A percentile compares a stretch with the other conserved stretches of the same genome.
Evolutionary conservation across 1,284 basidiomycete genomes (phyloP).

Genomic region (Gomphus bonarii): DNA sequence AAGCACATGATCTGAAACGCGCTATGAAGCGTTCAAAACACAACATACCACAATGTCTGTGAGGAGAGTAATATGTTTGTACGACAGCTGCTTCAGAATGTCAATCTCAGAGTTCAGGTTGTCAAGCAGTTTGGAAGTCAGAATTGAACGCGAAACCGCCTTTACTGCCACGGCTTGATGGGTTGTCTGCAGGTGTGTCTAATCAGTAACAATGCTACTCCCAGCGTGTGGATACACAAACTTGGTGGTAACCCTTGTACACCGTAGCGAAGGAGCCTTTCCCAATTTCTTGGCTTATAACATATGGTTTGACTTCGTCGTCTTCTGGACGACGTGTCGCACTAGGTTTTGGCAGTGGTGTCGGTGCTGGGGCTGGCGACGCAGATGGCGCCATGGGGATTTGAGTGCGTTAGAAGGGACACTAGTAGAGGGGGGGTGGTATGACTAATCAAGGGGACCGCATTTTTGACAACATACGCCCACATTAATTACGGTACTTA

Average conservation of each 20-base stretch:
- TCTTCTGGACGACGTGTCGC: slow-evolving; percentile 30
- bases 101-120: slow-evolving; percentile 97
- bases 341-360: neutral
- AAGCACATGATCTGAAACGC: neutral
- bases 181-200: slow-evolving; percentile 44
- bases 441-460: neutral
- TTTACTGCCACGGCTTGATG: slow-evolving; percentile 85
- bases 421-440: neutral
- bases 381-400: slow-evolving; percentile 9
- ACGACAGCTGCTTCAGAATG: slow-evolving; percentile 89
- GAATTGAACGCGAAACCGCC: slow-evolving; percentile 82
- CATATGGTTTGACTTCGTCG: slow-evolving; percentile 61
- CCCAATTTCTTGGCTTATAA: slow-evolving; percentile 63
- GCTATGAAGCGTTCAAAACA: neutral
- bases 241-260: slow-evolving; percentile 86
- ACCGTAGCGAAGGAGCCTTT: slow-evolving; percentile 96
- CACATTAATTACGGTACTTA: too few relatives aligned
- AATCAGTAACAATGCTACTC: slow-evolving; percentile 1
- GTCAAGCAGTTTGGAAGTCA: slow-evolving; percentile 89
- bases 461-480: neutral
- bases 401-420: neutral
- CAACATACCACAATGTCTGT: slow-evolving; percentile 78
- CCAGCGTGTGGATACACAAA: slow-evolving; percentile 27
- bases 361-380: neutral
- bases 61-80: slow-evolving; percentile 89